These are phyloP conservation scores for Mortierella sp. DNA, from an alignment of 371 early-diverging fungal species.

Conservation along the genomic window DNA sequence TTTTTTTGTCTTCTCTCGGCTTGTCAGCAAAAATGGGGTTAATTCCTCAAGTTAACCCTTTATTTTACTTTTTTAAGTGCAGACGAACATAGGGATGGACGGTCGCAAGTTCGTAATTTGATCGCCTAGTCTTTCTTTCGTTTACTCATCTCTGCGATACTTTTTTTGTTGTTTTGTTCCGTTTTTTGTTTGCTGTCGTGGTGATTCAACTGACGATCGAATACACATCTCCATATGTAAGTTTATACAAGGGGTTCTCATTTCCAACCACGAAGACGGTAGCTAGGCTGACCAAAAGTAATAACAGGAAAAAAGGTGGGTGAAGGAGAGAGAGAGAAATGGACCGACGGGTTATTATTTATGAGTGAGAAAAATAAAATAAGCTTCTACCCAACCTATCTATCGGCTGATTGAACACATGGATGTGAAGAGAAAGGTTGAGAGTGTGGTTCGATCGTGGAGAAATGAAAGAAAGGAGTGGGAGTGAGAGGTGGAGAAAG, in stretches of 20 bases:
- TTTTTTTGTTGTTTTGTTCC: neutral
- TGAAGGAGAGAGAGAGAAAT: neutral
- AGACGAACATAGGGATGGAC: neutral
- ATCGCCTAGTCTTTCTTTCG: neutral
- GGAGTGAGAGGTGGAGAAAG: neutral
- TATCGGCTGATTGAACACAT: neutral
- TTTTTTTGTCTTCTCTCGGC: neutral
- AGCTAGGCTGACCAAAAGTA: neutral
- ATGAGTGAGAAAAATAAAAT: neutral
- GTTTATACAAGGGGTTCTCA: no score
- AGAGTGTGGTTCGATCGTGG: neutral
- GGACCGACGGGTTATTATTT: neutral
- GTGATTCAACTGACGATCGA: neutral
- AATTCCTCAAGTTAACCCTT: neutral
- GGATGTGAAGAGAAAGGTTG: neutral
- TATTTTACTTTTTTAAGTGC: neutral
- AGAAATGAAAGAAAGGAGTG: neutral
- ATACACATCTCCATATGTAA: no score
- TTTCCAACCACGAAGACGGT: neutral
- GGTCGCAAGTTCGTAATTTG: neutral
- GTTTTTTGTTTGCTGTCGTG: neutral
- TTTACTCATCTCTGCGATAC: neutral
- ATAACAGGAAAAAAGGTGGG: neutral
- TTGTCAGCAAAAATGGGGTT: neutral
- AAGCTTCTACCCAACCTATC: neutral